Percentiles rank a stretch among this genome's conserved stretches.
Evolutionary conservation across 2,329 filamentous ascomycete species (phyloP).

Genomic region (Aspergillus versicolor): DNA sequence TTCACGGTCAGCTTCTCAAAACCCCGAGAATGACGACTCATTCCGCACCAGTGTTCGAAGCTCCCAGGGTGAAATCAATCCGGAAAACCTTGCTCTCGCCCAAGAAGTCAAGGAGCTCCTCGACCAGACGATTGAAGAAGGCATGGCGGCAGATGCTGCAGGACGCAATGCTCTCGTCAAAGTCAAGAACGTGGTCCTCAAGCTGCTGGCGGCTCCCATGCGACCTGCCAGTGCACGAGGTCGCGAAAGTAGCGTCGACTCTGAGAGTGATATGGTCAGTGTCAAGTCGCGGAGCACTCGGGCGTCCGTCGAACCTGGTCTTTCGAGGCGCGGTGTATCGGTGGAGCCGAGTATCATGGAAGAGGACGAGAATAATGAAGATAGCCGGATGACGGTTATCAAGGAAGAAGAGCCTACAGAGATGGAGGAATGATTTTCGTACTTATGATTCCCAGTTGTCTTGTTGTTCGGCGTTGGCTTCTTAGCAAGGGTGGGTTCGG

Average conservation of each 20-base stretch:
- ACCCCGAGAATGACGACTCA: constrained; percentile 62
- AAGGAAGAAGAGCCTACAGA: constrained; percentile 26
- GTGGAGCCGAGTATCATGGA: constrained; percentile 40
- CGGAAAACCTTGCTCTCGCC: constrained; percentile 52
- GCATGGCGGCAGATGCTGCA: constrained; percentile 41
- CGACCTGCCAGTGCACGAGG: constrained; percentile 32
- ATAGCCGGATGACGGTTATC: constrained; percentile 32
- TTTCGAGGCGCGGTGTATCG: constrained; percentile 25
- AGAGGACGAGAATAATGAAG: constrained; percentile 40
- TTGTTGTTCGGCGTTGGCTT: constrained; percentile 20
- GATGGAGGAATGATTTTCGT: constrained; percentile 19
- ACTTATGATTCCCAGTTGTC: constrained; percentile 8
- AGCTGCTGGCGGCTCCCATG: constrained; percentile 46
- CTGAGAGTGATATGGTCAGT: constrained; percentile 30
- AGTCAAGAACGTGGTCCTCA: constrained; percentile 44
- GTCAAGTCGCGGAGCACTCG: constrained; percentile 31
- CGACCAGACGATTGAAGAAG: constrained; percentile 54
- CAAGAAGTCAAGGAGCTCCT: constrained; percentile 59
- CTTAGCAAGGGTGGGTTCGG: not conserved
- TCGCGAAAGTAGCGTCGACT: constrained; percentile 33
- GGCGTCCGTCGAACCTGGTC: constrained; percentile 29
- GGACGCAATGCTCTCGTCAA: constrained; percentile 48
- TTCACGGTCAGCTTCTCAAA: constrained; percentile 37
- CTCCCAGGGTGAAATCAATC: constrained; percentile 50
- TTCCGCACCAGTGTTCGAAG: constrained; percentile 50